A percentile compares a stretch with the other conserved stretches of the same genome.
Evolutionary conservation across 1,284 basidiomycete species (phyloP).

Genomic region (Mycena sp.): DNA sequence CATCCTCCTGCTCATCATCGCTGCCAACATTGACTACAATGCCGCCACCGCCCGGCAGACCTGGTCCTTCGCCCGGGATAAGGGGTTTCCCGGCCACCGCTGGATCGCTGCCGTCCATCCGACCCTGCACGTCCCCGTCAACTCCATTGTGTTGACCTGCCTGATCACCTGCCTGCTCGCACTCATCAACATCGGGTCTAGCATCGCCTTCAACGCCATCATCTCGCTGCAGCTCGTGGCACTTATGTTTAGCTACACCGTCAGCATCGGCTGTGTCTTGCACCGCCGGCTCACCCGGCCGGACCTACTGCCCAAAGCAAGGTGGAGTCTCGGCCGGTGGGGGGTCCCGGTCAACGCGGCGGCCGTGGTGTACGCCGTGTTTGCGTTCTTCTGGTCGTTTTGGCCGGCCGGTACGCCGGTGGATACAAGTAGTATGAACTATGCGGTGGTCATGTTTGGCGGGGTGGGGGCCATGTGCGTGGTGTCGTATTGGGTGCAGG

Average conservation of each 20-base stretch:
- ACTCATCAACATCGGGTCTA: constrained; percentile 21
- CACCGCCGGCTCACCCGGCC: constrained; percentile 18
- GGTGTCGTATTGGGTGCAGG: constrained; percentile 18
- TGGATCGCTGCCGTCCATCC: constrained; percentile 19
- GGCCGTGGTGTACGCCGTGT: constrained; percentile 18
- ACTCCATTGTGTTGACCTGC: constrained; percentile 17
- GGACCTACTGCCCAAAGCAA: constrained; percentile 18
- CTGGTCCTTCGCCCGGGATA: constrained; percentile 20
- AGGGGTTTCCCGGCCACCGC: constrained; percentile 18
- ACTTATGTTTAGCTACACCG: constrained; percentile 21
- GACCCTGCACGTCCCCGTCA: constrained; percentile 19
- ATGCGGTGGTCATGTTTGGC: constrained; percentile 19
- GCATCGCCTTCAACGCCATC: constrained; percentile 19
- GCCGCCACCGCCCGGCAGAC: constrained; percentile 17
- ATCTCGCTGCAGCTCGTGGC: constrained; percentile 20
- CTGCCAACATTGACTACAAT: constrained; percentile 22
- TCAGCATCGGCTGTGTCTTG: constrained; percentile 19
- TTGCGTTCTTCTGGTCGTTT: constrained; percentile 21
- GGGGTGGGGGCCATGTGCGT: constrained; percentile 18
- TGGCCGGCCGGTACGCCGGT: constrained; percentile 20
- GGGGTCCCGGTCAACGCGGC: constrained; percentile 14
- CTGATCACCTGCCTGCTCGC: constrained; percentile 20
- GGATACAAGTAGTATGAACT: constrained; percentile 17
- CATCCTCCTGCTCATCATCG: constrained; percentile 17
- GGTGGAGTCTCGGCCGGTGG: constrained; percentile 20